Evolutionary conservation across 352 stramenopile species (phyloP).

Genomic region (Phytophthora litchii): DNA sequence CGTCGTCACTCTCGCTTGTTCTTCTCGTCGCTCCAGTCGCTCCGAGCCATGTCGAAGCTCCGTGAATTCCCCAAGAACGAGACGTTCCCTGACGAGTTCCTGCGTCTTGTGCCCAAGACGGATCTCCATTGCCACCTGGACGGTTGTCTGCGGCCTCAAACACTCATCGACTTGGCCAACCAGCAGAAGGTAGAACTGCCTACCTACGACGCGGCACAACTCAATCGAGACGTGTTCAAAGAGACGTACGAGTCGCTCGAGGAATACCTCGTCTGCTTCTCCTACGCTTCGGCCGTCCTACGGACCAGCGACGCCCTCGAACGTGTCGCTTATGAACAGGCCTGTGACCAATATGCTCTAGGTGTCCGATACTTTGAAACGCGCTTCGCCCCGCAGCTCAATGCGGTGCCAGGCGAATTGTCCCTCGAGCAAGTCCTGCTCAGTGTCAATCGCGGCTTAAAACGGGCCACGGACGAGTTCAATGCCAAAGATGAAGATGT

Average conservation of each 20-base stretch:
- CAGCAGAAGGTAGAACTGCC: constrained; percentile 74
- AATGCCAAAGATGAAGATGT: constrained; percentile 65
- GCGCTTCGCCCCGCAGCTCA: constrained; percentile 85
- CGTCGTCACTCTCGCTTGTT: constrained; percentile 22
- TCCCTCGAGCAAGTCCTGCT: constrained; percentile 79
- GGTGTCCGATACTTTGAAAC: constrained; percentile 90
- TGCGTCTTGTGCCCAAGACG: constrained; percentile 75
- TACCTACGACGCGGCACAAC: constrained; percentile 68
- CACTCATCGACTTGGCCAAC: constrained; percentile 83
- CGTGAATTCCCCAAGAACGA: constrained; percentile 57
- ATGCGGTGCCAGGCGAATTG: constrained; percentile 63
- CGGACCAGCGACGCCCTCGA: constrained; percentile 66
- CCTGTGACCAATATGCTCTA: constrained; percentile 72
- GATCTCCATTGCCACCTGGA: constrained; percentile 91
- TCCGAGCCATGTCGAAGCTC: constrained; percentile 19
- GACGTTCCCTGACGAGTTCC: constrained; percentile 71
- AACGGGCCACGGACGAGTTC: constrained; percentile 69
- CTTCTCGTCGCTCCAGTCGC: constrained; percentile 2
- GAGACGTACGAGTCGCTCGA: constrained; percentile 81
- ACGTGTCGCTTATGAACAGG: constrained; percentile 87
- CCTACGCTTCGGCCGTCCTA: constrained; percentile 77
- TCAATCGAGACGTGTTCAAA: constrained; percentile 77
- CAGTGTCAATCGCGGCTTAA: constrained; percentile 61
- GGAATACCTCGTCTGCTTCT: constrained; percentile 88
- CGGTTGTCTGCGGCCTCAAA: constrained; percentile 78